phyloP scores from a whole-genome alignment of 352 stramenopile genomes.

The Phytopythium kandeliae region DNA sequence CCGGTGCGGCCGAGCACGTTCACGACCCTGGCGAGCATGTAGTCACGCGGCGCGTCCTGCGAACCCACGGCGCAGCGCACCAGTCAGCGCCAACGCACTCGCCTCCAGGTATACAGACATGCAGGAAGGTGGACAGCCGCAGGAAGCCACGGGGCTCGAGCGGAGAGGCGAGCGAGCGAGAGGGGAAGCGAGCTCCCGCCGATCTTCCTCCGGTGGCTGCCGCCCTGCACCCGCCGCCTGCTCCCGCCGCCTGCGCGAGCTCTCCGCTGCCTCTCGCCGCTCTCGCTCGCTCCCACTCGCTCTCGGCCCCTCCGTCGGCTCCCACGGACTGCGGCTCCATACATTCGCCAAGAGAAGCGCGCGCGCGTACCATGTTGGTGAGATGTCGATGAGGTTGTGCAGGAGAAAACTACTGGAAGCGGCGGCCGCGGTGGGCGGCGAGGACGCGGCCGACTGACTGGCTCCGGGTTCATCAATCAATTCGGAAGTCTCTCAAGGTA shows the following conservation, averaged over 20 bases:
- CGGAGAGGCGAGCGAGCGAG: not conserved
- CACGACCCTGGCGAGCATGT: constrained; percentile 99
- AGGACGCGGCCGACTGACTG: constrained; percentile 4
- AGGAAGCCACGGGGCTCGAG: too few species aligned
- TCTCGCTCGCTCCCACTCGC: too few species aligned
- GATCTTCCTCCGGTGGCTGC: too few species aligned
- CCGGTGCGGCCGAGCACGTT: constrained; percentile 98
- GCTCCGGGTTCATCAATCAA: not conserved
- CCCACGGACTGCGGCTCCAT: too few species aligned
- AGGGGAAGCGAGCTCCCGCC: too few species aligned
- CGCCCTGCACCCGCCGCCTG: too few species aligned
- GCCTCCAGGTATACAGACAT: not conserved
- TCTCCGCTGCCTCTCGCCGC: too few species aligned
- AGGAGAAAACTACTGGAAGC: constrained; percentile 52
- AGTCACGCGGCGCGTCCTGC: constrained; percentile 81
- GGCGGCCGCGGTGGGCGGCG: constrained; percentile 7
- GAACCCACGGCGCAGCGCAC: constrained; percentile 2
- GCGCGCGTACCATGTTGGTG: constrained; percentile 61
- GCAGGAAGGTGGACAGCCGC: too few species aligned
- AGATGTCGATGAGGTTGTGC: constrained; percentile 85
- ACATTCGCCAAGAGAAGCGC: constrained; percentile 4
- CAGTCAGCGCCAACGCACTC: constrained; percentile 13
- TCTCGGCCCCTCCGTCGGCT: too few species aligned
- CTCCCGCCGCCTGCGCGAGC: too few species aligned
- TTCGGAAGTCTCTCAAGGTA: not conserved